phyloP scores from a whole-genome alignment of 2,329 filamentous ascomycete species.

The Aspergillus sp. region DNA sequence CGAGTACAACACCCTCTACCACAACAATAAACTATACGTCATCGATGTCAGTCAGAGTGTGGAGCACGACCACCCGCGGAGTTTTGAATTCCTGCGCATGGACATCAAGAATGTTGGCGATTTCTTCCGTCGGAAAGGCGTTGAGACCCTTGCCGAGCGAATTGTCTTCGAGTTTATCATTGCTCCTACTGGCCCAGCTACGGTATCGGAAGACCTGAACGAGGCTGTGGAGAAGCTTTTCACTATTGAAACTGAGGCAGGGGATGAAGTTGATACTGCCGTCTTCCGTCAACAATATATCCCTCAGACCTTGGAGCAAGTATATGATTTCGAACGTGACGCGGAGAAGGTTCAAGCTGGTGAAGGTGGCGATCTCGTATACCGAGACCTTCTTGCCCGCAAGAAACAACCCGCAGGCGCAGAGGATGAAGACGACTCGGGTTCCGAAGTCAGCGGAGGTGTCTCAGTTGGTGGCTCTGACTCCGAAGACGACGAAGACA shows the following conservation, averaged over 20 bases:
- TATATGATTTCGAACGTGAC: slow-evolving; percentile 94
- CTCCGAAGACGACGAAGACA: slow-evolving; percentile 47
- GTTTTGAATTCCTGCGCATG: slow-evolving; percentile 92
- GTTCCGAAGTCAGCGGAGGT: slow-evolving; percentile 36
- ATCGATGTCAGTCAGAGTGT: slow-evolving; percentile 98
- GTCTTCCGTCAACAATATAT: slow-evolving; percentile 97
- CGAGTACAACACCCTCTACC: slow-evolving; percentile 96
- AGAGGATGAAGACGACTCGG: slow-evolving; percentile 37
- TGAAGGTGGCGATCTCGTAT: slow-evolving; percentile 74
- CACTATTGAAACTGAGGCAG: slow-evolving; percentile 53
- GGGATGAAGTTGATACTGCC: slow-evolving; percentile 73
- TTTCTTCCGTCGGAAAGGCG: slow-evolving; percentile 84
- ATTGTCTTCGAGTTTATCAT: slow-evolving; percentile 84
- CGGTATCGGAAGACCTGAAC: slow-evolving; percentile 55
- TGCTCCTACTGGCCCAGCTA: slow-evolving; percentile 50
- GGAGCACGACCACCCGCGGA: slow-evolving; percentile 91
- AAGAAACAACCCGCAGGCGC: slow-evolving; percentile 41
- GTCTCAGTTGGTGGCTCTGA: slow-evolving; percentile 33
- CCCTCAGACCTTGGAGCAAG: slow-evolving; percentile 90
- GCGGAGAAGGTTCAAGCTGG: slow-evolving; percentile 73
- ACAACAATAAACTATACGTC: slow-evolving; percentile 78
- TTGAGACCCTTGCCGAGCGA: slow-evolving; percentile 76
- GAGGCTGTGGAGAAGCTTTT: slow-evolving; percentile 68
- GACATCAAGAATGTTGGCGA: slow-evolving; percentile 96
- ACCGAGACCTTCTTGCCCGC: slow-evolving; percentile 78